Evolutionary conservation across 495 filamentous ascomycete species (phyloP), one percentile per base, ranked within the genome.

Genomic region (Talaromyces borbonicus): DNA sequence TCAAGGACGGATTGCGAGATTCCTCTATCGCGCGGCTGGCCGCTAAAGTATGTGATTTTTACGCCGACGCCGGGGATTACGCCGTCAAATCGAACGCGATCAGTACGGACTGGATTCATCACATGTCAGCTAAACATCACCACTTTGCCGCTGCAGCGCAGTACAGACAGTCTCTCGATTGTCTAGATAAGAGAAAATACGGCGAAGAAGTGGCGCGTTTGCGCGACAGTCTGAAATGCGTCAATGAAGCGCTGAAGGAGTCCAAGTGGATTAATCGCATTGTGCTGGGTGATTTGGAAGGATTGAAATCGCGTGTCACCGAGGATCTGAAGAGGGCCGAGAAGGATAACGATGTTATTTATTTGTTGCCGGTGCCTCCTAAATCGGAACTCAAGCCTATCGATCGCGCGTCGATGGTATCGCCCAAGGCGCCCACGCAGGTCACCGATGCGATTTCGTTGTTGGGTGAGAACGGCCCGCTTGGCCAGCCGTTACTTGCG

Each of bases 131-230:
- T 2, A 98, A 98, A 61, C 89, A 96, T 53, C 87, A 96, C 57
- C 92, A 98, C 59, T 96, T 98, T 62, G 92, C 92, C 23, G 93
- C 87, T 1, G 92, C 92, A 2, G 90, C 92, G 5, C 92, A 98
- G 61, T 97, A 87, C 53, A 76, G 92, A n/a, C 88, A 90, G 19
- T 87, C 92, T 4, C 80, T 87, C 42, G 90, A 97, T 52, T 93
- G 87, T 52, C 58, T 98, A 45, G 93, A 96, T 63, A 95, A 90
- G 72, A 75, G 83, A 41, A 92, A 85, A 55, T 98, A 96, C 50
- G 92, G 93, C 29, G 92, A 98, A 59, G 92, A 98, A 67, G 87
- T 98, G 15, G 88, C 92, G 0, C 72, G 92, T 9, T 59, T 98
- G 24, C 70, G 76, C 23, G 92, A 96, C 54, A 84, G 85, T 46